Evolutionary conservation across 2,329 filamentous ascomycete genomes (phyloP).

Genomic region (Ophiostoma sp.): DNA sequence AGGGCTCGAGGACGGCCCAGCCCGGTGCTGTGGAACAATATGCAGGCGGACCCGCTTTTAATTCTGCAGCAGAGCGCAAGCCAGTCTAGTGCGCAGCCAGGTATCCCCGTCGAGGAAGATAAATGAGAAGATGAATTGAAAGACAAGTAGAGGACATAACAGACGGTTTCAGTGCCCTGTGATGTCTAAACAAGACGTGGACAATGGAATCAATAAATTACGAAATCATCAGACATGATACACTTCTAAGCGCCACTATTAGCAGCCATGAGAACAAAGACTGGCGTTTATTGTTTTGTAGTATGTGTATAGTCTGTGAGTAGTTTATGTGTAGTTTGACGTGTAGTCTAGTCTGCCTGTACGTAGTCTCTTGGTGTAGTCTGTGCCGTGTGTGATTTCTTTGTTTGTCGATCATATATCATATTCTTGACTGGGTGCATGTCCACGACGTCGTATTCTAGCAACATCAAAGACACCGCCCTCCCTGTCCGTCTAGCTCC

Average conservation of each 20-base stretch:
- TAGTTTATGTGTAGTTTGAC: not conserved
- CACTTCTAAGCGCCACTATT: not conserved
- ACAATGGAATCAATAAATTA: not conserved
- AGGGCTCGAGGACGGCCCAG: not conserved
- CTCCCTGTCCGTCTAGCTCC: conserved; percentile 4
- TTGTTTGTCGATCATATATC: conserved; percentile 5
- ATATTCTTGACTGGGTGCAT: not conserved
- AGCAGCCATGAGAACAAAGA: conserved; percentile 1
- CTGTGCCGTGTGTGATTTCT: not conserved
- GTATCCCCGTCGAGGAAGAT: no score
- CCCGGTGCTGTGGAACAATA: conserved; percentile 7
- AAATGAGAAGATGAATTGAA: not conserved
- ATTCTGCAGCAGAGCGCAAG: conserved; percentile 3
- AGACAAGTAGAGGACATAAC: not conserved
- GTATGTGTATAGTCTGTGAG: not conserved
- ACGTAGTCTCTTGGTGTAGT: not conserved
- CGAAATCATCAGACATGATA: not conserved
- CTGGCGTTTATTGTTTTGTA: not conserved
- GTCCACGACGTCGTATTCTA: not conserved
- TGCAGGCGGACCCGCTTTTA: not conserved
- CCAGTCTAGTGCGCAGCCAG: not conserved
- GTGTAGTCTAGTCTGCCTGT: not conserved
- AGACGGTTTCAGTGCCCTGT: not conserved
- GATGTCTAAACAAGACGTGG: not conserved
- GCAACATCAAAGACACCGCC: not conserved